Evolutionary conservation across 768 basidiomycete species (phyloP), one percentile per base, ranked within the genome.

Genomic region (Boletus barrowsii): DNA sequence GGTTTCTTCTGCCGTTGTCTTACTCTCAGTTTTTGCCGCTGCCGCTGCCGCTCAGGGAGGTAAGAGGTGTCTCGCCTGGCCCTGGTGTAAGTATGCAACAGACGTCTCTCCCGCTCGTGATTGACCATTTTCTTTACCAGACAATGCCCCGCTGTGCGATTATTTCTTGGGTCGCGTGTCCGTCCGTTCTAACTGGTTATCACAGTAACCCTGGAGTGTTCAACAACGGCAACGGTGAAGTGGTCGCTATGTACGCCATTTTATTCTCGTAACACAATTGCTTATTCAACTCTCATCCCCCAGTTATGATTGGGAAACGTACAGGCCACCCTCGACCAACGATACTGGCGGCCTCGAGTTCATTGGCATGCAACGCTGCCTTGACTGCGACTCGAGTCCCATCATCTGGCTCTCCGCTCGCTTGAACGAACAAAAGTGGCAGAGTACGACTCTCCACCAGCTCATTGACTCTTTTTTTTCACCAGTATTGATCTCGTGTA

Each of bases 281-380:
- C 20, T 57, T 30, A 42, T 36, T 13, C 10, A 1, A 48, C n/a
- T 3, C 40, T 42, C 30, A 4, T 9, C 22, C 43, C 9, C 14
- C 41, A 75, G 73, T 46, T 75, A 75, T 48, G 73, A 74, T 54
- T 74, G 66, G 41, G 73, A 75, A 51, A 75, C 74, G 15, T 69
- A 65, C 40, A 30, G 54, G 8, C 73, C 73, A 4, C 60, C 67
- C 7, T 73, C 73, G 32, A 64, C 64, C 14, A 72, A 72, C 42
- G 74, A 74, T 2, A 60, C 56, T 6, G 73, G 73, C 3, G 73
- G 74, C 11, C 68, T 74, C 13, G 64, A 61, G 3, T 74, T 75
- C 58, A 72, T 74, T 6, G 73, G 73, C 15, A 75, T 67, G 73
- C 74, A 74, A 48, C 72, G 68, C 10, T 75, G 72, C 52, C 45